These are phyloP conservation scores for Candida sanyaensis DNA, from an alignment of 1,139 yeast species.

Conservation along the genomic window DNA sequence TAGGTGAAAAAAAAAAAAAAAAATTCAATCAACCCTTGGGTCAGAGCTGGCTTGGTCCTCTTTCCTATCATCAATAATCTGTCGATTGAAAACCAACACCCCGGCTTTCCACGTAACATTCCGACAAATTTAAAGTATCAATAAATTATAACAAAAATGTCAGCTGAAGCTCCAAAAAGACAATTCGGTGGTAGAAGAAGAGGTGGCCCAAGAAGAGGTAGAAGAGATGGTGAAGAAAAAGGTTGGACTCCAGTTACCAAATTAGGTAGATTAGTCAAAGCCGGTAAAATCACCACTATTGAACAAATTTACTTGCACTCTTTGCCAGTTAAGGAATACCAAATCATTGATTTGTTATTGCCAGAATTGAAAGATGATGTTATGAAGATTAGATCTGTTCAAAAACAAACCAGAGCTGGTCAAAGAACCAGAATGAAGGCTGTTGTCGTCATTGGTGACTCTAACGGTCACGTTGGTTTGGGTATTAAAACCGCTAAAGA, in stretches of 20 bases:
- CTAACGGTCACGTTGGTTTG: constrained; percentile 99
- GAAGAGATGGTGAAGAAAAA: constrained; percentile 89
- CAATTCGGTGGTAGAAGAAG: constrained; percentile 59
- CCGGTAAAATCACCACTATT: constrained; percentile 94
- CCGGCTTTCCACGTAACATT: constrained; percentile 92
- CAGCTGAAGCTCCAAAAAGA: constrained; percentile 64
- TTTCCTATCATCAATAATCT: constrained; percentile 12
- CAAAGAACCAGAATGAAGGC: constrained; percentile 99
- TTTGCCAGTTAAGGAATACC: constrained; percentile 99
- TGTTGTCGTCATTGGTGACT: constrained; percentile 99
- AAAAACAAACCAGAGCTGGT: constrained; percentile 99
- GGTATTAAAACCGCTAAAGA: constrained; percentile 99
- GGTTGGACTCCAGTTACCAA: constrained; percentile 99
- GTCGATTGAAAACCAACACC: constrained; percentile 90
- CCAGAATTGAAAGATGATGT: constrained; percentile 98
- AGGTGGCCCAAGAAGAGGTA: constrained; percentile 60
- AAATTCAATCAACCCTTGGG: background rate
- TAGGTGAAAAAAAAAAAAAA: background rate
- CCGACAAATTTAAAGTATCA: constrained; percentile 54
- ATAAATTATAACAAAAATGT: constrained; percentile 44
- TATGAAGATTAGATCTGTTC: constrained; percentile 99
- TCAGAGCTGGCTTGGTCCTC: background rate
- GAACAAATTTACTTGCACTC: constrained; percentile 99
- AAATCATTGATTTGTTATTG: constrained; percentile 94
- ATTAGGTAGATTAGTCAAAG: constrained; percentile 99